Base-by-base conservation (phyloP, 2,329 filamentous ascomycete genomes). In the Xylaria sp. region DNA sequence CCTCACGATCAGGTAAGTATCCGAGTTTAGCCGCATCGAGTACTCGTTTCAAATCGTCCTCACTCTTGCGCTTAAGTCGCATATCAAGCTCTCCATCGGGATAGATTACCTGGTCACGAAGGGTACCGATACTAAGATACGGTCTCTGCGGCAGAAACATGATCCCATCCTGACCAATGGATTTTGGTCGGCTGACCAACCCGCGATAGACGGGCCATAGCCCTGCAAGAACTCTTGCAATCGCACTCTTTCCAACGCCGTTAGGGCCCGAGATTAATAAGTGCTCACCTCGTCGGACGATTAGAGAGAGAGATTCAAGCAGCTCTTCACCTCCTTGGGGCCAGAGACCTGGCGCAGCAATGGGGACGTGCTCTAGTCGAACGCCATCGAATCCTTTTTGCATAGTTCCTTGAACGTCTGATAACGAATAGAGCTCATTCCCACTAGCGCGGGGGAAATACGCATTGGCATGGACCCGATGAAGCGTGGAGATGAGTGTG, bases 111-210 rank as follows among this genome's bases (percentile, higher is more conserved):
- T 99, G 97, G 76, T 99, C 97, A 32, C 96, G 91, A 10, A 98
- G 85, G 1, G 96, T 98, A 44, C 96, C 96, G 25, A 95, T 92
- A 79, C 91, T 95, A 41, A 98, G 88, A 77, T 98, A 98, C 0
- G 95, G 94, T 18, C 95, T 88, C 80, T 99, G 96, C 0, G 96
- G 96, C 12, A 99, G 87, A 82, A 99, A 98, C 94, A 99, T 98
- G 82, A 99, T 97, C 68, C 96, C 96, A 73, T 98, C 95, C 71
- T 91, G 87, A 48, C 94, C 94, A 51, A 89, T 88, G 48, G 84
- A 87, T 77, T 96, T 93, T 2, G 96, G 95, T 1, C 94, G 90
- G 68, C 92, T 97, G 20, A 98, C 93, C 1, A 99, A 86, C 2
- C 96, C 96, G 54, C 96, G 92, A 79, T 98, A 99, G 0, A 97